phyloP scores from a whole-genome alignment of 257 asterid genomes.

The Coffea eugenioides region DNA sequence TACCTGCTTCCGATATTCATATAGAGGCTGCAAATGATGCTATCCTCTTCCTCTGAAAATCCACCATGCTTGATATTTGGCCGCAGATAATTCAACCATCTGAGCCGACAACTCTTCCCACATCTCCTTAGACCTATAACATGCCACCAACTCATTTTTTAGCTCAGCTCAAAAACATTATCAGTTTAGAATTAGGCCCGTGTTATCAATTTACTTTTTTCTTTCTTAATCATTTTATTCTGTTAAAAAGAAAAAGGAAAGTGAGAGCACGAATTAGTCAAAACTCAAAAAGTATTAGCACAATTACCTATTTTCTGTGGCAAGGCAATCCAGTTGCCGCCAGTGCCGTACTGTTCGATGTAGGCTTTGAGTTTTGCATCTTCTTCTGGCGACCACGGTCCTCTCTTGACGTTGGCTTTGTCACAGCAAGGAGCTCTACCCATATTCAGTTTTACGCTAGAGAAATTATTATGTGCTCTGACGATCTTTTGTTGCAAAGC shows the following conservation, averaged over 20 bases:
- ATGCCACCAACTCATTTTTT: neutral
- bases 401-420: constrained; percentile 44
- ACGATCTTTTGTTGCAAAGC: neutral
- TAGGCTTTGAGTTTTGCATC: constrained; percentile 40
- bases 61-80: constrained; percentile 50
- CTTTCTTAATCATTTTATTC: too few species aligned
- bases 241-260: neutral
- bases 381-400: constrained; percentile 50
- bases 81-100: constrained; percentile 47
- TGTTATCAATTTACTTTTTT: too few species aligned
- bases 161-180: neutral
- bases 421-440: constrained; percentile 53
- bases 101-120: constrained; percentile 48
- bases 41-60: constrained; percentile 44
- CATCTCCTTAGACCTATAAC: constrained; percentile 41
- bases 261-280: neutral
- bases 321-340: constrained; percentile 45
- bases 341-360: constrained; percentile 37
- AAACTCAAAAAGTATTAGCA: neutral
- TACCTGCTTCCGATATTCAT: constrained; percentile 50
- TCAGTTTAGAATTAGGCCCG: too few species aligned
- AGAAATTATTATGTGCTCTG: neutral
- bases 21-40: constrained; percentile 39
- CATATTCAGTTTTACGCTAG: constrained; percentile 10
- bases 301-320: constrained; percentile 38